Base-by-base conservation (phyloP, 2,329 filamentous ascomycete species). In the Scopulariopsis brevicaulis region DNA sequence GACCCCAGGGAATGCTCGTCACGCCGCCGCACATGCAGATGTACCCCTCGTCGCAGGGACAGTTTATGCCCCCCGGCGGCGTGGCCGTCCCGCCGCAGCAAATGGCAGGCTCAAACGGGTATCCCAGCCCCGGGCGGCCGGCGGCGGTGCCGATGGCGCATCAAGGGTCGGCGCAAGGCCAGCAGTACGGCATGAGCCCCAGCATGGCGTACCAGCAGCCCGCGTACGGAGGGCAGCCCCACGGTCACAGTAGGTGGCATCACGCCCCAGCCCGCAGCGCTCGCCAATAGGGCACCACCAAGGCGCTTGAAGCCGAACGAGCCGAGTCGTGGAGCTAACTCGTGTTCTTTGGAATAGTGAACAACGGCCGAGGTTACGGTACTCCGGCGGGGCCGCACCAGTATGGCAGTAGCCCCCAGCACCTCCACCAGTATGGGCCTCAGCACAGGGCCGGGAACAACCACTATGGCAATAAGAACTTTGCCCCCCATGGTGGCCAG, bases 81-180 rank as follows among this genome's bases (percentile, higher is more conserved):
- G 7, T 74, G 74, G 32, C 46, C 48, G 79, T 77, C 1, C 78
- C 78, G 20, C 81, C 80, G 32, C 82, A 83, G 63, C 71, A 74
- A 10, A 79, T 84, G 58, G 83, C 86, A 22, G 88, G 82, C 51
- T 78, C 82, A 8, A 88, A 86, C 64, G 90, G 90, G 18, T 96
- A 89, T 67, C 89, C 90, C n/a, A 96, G 93, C 68, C 93, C 93
- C 1, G 85, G 90, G 59, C 83, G 91, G 54, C 85, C 86, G 32
- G 70, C 77, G 22, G 90, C 94, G 14, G 86, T 90, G 1, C 90
- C 95, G 85, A 97, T 97, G 93, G 89, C 86, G 66, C 92, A 92
- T 63, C 90, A 96, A 73, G 90, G 90, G 58, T 96, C 92, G 32
- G 93, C 96, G 67, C 92, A 96, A 70, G 91, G 92, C 48, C 90